phyloP scores from a whole-genome alignment of 805 yeast species.

The Ogataea saltuana region DNA sequence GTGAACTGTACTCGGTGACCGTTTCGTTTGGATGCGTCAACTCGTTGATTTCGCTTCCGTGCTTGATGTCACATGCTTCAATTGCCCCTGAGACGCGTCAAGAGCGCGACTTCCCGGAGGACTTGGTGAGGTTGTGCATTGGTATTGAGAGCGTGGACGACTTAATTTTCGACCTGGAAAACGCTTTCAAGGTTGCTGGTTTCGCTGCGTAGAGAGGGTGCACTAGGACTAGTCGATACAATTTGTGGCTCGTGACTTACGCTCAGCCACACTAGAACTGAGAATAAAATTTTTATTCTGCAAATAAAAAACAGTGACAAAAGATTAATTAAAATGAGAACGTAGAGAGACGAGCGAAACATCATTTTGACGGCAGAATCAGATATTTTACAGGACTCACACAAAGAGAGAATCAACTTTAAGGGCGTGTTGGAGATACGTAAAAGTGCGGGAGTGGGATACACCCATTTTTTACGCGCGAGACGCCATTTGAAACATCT shows the following conservation, averaged over 20 bases:
- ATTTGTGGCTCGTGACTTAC: no score
- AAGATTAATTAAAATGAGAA: no score
- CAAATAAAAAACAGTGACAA: slow-evolving; percentile 1
- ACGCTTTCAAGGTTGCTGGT: slow-evolving; percentile 69
- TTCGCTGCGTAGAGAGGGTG: slow-evolving; percentile 29
- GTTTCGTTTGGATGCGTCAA: slow-evolving; percentile 95
- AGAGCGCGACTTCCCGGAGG: slow-evolving; percentile 91
- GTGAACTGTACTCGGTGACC: slow-evolving; percentile 81
- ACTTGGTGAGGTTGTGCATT: slow-evolving; percentile 82
- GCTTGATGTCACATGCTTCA: slow-evolving; percentile 96
- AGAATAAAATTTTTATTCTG: slow-evolving; percentile 15
- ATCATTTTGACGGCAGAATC: no score
- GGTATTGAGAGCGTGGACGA: slow-evolving; percentile 88
- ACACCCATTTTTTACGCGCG: background rate
- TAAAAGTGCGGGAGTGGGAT: slow-evolving; percentile 2
- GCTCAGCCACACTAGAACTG: slow-evolving; percentile 7
- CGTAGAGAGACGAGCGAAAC: no score
- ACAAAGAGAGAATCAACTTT: background rate
- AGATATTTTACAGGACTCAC: background rate
- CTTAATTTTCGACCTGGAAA: slow-evolving; percentile 74
- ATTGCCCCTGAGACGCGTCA: slow-evolving; percentile 84
- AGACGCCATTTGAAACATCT: background rate
- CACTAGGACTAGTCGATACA: background rate
- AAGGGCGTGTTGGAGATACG: slow-evolving; percentile 3
- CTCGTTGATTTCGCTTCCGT: slow-evolving; percentile 89